These are phyloP conservation scores for Aureoboletus auriporus DNA, from an alignment of 768 basidiomycete genomes.

Conservation along the genomic window DNA sequence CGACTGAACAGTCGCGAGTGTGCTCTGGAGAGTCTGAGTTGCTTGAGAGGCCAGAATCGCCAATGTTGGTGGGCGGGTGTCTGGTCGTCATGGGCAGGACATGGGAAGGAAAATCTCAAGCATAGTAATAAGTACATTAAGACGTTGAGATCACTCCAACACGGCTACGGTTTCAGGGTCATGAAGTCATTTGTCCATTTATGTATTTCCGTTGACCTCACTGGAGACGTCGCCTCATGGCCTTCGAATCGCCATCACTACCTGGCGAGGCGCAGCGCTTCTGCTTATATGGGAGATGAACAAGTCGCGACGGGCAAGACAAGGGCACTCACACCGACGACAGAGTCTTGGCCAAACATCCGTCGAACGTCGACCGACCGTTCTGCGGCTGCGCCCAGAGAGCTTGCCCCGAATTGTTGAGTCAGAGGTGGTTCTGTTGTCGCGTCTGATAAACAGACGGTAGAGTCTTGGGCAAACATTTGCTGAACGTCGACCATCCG, in stretches of 20 bases:
- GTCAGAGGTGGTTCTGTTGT: conserved; percentile 24
- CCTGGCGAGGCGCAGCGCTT: conserved; percentile 13
- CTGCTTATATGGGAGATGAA: conserved; percentile 5
- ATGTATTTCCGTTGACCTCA: background rate
- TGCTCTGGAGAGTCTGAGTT: background rate
- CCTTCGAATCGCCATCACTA: background rate
- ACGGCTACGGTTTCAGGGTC: too few species aligned
- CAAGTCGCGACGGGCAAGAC: background rate
- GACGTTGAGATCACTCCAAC: too few species aligned
- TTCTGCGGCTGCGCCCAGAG: conserved; percentile 20
- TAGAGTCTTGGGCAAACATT: too few species aligned
- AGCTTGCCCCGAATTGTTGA: conserved; percentile 40
- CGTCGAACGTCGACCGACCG: background rate
- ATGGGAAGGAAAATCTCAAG: too few species aligned
- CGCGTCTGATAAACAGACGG: too few species aligned
- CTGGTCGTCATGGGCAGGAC: conserved; percentile 10
- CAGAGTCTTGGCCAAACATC: too few species aligned
- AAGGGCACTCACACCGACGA: conserved; percentile 6
- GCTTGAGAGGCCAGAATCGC: conserved; percentile 4
- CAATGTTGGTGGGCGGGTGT: conserved; percentile 4
- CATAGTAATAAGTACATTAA: too few species aligned
- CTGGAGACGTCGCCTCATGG: conserved; percentile 11
- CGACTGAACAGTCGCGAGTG: conserved; percentile 8
- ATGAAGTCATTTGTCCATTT: too few species aligned
- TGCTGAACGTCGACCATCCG: background rate